Evolutionary conservation across 2,329 filamentous ascomycete species (phyloP).

Genomic region (Davidsoniella australis): DNA sequence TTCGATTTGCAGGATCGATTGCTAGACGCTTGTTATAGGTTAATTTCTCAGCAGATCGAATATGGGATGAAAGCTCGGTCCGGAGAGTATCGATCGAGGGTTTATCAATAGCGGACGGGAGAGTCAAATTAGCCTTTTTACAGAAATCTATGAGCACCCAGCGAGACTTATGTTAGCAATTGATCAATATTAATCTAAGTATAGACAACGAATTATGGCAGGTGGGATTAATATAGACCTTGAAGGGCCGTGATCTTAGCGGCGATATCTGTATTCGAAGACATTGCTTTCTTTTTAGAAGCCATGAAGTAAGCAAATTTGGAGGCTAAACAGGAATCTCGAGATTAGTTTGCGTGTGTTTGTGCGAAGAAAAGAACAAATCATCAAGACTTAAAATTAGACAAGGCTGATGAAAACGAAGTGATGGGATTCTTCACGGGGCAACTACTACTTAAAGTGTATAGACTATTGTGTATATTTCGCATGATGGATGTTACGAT

Average conservation of each 20-base stretch:
- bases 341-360: not conserved
- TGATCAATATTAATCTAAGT: no score
- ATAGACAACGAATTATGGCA: not conserved
- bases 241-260: conserved; percentile 1
- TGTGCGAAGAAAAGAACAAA: not conserved
- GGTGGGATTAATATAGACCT: not conserved
- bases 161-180: not conserved
- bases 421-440: not conserved
- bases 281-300: not conserved
- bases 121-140: conserved; percentile 3
- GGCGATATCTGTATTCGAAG: not conserved
- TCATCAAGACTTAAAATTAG: not conserved
- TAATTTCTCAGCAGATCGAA: conserved; percentile 15
- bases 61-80: conserved; percentile 18
- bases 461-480: not conserved
- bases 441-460: not conserved
- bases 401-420: not conserved
- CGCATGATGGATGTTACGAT: not conserved
- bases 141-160: conserved; percentile 8
- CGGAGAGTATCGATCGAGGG: conserved; percentile 16
- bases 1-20: not conserved
- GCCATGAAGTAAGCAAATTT: not conserved
- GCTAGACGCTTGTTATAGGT: not conserved
- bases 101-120: conserved; percentile 13
- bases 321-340: not conserved